Evolutionary conservation across 768 basidiomycete species (phyloP).

Genomic region (Lentinula detonsa): DNA sequence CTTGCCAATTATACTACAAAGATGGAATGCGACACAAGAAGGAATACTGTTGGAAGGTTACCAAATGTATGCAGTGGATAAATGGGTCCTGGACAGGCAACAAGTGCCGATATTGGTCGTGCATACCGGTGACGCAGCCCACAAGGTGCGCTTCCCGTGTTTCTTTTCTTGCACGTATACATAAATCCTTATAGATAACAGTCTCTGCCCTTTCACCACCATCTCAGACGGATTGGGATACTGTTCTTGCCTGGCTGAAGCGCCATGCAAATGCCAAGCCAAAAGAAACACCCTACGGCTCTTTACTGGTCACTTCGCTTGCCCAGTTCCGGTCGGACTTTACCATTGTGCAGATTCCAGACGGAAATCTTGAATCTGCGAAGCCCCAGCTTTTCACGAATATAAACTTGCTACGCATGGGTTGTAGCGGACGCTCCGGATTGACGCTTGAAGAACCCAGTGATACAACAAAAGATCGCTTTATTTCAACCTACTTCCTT

Average conservation of each 20-base stretch:
- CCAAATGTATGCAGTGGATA: constrained; percentile 85
- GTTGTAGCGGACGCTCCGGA: constrained; percentile 70
- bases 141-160: constrained; percentile 39
- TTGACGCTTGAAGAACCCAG: constrained; percentile 78
- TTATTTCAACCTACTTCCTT: constrained; percentile 65
- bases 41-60: constrained; percentile 51
- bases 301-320: constrained; percentile 76
- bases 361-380: constrained; percentile 57
- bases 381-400: constrained; percentile 73
- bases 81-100: constrained; percentile 71
- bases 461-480: constrained; percentile 76
- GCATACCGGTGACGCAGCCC: constrained; percentile 68
- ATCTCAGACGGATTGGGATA: constrained; percentile 51
- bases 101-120: constrained; percentile 61
- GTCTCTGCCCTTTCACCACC: constrained; percentile 49
- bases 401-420: constrained; percentile 80
- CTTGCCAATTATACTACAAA: constrained; percentile 20
- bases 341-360: constrained; percentile 75
- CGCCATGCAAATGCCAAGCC: constrained; percentile 69
- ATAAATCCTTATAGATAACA: constrained; percentile 38
- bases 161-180: not conserved
- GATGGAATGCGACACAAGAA: constrained; percentile 44
- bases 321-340: constrained; percentile 86
- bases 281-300: constrained; percentile 62
- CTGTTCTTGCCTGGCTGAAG: constrained; percentile 52